phyloP scores from a whole-genome alignment of 179 eudicot species.

The Beta macrorhiza region DNA sequence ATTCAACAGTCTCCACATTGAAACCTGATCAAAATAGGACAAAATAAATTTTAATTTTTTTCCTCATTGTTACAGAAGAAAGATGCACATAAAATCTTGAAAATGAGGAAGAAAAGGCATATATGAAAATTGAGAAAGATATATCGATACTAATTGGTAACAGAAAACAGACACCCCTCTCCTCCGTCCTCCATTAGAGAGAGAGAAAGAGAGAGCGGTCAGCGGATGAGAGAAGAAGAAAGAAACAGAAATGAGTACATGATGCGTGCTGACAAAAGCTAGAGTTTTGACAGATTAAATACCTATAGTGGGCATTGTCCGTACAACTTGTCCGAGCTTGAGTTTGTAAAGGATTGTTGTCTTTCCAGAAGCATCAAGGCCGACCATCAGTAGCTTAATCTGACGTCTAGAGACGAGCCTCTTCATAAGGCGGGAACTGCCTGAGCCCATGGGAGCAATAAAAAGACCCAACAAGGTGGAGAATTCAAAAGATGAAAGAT shows the following conservation, averaged over 20 bases:
- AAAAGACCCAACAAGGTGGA: slow-evolving; percentile 15
- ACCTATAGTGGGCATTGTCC: slow-evolving; percentile 48
- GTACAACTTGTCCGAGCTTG: slow-evolving; percentile 47
- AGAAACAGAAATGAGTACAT: neutral
- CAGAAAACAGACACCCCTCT: slow-evolving; percentile 8
- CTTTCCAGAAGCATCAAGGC: slow-evolving; percentile 56
- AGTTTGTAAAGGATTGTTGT: slow-evolving; percentile 53
- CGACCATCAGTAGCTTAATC: slow-evolving; percentile 49
- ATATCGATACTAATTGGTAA: no score
- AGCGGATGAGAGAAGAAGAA: neutral
- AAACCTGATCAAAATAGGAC: slow-evolving; percentile 39
- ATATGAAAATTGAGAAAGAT: no score
- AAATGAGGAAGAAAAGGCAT: neutral
- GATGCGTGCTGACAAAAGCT: neutral
- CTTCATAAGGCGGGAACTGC: slow-evolving; percentile 40
- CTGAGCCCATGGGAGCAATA: slow-evolving; percentile 36
- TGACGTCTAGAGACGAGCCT: slow-evolving; percentile 36
- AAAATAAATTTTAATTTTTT: neutral
- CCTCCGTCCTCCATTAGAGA: no score
- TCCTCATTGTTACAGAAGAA: no score
- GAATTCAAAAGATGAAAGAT: neutral
- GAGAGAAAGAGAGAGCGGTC: neutral
- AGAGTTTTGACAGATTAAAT: neutral
- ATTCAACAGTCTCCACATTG: slow-evolving; percentile 44
- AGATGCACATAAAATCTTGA: no score